phyloP scores from a whole-genome alignment of 164 flowering plant species.

The Chimonanthus praecox region DNA sequence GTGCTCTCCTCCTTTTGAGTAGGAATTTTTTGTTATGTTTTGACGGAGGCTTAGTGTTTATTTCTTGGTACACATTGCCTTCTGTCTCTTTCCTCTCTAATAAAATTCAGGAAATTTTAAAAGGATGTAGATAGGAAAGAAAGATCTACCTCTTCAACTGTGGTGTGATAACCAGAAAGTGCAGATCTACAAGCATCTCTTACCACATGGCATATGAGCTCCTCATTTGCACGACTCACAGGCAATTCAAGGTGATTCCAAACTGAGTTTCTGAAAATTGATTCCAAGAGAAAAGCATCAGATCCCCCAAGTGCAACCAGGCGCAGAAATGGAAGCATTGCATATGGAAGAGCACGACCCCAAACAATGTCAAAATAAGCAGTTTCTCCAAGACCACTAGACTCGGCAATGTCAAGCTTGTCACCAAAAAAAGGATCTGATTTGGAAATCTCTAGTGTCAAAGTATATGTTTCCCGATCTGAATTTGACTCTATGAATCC shows the following conservation, averaged over 20 bases:
- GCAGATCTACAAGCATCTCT: conserved; percentile 73
- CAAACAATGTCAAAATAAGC: conserved; percentile 73
- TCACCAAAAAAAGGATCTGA: conserved; percentile 77
- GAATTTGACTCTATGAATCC: conserved; percentile 70
- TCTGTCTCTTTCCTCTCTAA: too few relatives aligned
- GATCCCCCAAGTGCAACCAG: conserved; percentile 81
- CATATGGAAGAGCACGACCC: conserved; percentile 58
- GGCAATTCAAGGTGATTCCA: conserved; percentile 90
- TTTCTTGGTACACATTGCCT: too few relatives aligned
- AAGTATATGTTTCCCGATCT: conserved; percentile 57
- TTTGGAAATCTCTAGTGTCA: conserved; percentile 70
- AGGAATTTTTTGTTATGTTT: too few relatives aligned
- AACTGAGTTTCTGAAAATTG: conserved; percentile 71
- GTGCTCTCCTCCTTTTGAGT: too few relatives aligned
- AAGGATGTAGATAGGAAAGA: background rate
- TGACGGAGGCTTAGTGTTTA: too few relatives aligned
- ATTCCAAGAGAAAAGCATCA: conserved; percentile 90
- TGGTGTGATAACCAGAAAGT: conserved; percentile 63
- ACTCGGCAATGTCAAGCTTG: conserved; percentile 90
- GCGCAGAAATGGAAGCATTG: conserved; percentile 71
- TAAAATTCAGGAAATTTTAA: background rate
- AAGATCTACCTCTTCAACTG: conserved; percentile 66
- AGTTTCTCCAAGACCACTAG: conserved; percentile 63
- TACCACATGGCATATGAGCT: conserved; percentile 69
- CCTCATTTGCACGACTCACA: conserved; percentile 80